Evolutionary conservation across 2,329 filamentous ascomycete species (phyloP).

Genomic region (Talaromyces marneffei): DNA sequence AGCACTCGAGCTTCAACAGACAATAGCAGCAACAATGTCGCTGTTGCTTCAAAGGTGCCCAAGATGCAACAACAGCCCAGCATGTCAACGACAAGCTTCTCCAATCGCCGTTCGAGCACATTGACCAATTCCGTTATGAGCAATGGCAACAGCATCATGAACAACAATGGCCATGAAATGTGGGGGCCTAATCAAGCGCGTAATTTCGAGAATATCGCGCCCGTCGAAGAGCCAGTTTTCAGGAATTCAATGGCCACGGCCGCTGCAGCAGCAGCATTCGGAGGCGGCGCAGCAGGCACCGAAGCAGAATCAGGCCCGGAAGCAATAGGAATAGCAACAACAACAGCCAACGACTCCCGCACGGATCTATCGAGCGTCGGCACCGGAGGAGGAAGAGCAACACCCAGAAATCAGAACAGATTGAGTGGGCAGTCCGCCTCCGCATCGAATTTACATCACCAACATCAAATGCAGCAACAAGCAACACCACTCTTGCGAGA

Average conservation of each 20-base stretch:
- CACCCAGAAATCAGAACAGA: not conserved
- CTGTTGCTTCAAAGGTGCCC: not conserved
- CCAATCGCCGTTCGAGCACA: conserved; percentile 5
- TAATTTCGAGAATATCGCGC: conserved; percentile 14
- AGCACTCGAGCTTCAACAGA: conserved; percentile 5
- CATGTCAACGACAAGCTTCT: conserved; percentile 10
- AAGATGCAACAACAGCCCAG: conserved; percentile 6
- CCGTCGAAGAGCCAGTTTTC: conserved; percentile 12
- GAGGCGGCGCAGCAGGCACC: not conserved
- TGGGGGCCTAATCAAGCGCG: conserved; percentile 19
- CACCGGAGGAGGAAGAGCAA: conserved; percentile 5
- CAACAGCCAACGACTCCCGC: conserved; percentile 11
- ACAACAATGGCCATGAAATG: conserved; percentile 3
- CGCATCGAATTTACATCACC: conserved; percentile 1
- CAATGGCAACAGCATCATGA: not conserved
- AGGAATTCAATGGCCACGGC: conserved; percentile 2
- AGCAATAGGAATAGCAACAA: not conserved
- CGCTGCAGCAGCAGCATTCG: conserved; percentile 1
- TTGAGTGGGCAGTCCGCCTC: conserved; percentile 8
- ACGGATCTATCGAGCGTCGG: conserved; percentile 8
- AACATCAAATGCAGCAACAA: not conserved
- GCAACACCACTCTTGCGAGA: not conserved
- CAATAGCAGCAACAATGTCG: conserved; percentile 7
- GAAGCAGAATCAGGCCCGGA: not conserved
- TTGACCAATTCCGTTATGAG: not conserved